A percentile compares a stretch with the other conserved stretches of the same genome.
Conservation (phyloP, 768 basidiomycete species). For the Fomitopsis pulvina region DNA sequence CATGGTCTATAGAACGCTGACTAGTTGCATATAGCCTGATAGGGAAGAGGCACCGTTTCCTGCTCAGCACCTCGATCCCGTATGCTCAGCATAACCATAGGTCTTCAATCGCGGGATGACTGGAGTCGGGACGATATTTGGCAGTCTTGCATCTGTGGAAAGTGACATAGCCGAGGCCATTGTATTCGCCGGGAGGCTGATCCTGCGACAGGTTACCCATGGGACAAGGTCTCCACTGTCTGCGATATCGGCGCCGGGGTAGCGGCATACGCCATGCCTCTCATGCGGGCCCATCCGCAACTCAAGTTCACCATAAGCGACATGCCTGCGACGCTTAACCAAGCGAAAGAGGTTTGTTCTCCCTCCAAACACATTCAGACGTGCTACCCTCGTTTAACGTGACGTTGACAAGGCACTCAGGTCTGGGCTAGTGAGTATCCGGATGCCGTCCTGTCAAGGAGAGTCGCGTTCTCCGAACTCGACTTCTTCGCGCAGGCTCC, state of each 20-base stretch:
- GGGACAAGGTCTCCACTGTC: constrained; percentile 21
- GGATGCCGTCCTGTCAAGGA: constrained; percentile 27
- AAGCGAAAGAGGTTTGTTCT: constrained; percentile 21
- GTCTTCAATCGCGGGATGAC: constrained; percentile 1
- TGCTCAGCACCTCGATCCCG: neutral
- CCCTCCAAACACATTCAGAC: neutral
- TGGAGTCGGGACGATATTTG: neutral
- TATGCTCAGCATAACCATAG: neutral
- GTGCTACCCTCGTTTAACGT: neutral
- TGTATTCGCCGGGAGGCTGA: neutral
- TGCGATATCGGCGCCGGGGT: constrained; percentile 29
- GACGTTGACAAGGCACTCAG: constrained; percentile 3
- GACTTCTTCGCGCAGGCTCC: constrained; percentile 35
- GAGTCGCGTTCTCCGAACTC: constrained; percentile 31
- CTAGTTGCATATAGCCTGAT: neutral
- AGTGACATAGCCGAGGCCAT: neutral
- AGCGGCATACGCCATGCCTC: constrained; percentile 20
- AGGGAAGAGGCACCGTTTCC: neutral
- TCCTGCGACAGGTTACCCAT: constrained; percentile 20
- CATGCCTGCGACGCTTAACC: constrained; percentile 23
- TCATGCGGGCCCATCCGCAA: constrained; percentile 21
- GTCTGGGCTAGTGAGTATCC: constrained; percentile 30
- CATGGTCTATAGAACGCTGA: neutral
- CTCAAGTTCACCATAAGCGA: constrained; percentile 26
- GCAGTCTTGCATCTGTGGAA: neutral